These are phyloP conservation scores for Sporothrix brunneoviolacea DNA, from an alignment of 2,329 filamentous ascomycete species.

Conservation along the genomic window DNA sequence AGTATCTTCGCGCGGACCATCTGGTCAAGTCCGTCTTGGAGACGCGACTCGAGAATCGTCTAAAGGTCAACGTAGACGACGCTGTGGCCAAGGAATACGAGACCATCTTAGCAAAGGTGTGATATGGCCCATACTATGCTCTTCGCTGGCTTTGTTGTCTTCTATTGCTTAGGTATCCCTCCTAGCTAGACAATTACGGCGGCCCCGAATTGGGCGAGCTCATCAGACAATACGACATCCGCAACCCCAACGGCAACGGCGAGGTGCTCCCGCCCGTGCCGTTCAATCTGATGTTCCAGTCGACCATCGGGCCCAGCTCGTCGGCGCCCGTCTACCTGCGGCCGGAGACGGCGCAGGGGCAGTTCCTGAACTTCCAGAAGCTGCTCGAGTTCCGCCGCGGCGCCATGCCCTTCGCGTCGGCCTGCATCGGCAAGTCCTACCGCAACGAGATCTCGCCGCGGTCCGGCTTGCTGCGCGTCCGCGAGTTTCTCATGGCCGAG, in stretches of 20 bases:
- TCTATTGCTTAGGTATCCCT: too few species aligned
- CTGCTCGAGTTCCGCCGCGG: constrained; percentile 94
- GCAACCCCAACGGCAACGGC: constrained; percentile 73
- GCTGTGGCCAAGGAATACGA: constrained; percentile 39
- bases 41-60: constrained; percentile 74
- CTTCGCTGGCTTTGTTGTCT: constrained; percentile 79
- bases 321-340: constrained; percentile 80
- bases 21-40: constrained; percentile 91
- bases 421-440: constrained; percentile 96
- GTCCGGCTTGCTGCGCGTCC: constrained; percentile 82
- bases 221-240: constrained; percentile 86
- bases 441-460: constrained; percentile 96
- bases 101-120: too few species aligned
- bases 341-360: constrained; percentile 94
- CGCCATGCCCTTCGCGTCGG: constrained; percentile 93
- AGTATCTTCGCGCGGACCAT: constrained; percentile 94
- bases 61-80: constrained; percentile 80
- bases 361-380: constrained; percentile 92
- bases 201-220: constrained; percentile 79
- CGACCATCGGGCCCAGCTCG: constrained; percentile 82
- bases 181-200: constrained; percentile 93
- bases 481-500: constrained; percentile 98
- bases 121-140: too few species aligned
- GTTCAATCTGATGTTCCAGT: constrained; percentile 99
- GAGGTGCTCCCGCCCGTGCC: constrained; percentile 74